Evolutionary conservation across 768 basidiomycete species (phyloP).

Genomic region (Mycena indigotica): DNA sequence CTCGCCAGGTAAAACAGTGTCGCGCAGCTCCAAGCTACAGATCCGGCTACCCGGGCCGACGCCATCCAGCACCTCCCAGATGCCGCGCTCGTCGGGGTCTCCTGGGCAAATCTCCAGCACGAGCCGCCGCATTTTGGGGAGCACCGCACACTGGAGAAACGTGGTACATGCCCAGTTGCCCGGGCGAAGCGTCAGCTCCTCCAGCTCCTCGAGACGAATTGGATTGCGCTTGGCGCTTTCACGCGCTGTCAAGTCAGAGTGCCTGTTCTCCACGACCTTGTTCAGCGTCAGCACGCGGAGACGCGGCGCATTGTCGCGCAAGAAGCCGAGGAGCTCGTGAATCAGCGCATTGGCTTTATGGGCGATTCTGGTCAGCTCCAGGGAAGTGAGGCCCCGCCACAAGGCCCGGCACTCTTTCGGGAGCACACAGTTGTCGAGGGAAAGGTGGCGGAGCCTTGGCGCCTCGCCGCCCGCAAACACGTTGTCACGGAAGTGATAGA

Average conservation of each 20-base stretch:
- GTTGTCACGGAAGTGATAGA: not conserved
- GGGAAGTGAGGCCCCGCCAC: slow-evolving; percentile 11
- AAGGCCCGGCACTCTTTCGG: not conserved
- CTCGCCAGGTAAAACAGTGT: too few relatives aligned
- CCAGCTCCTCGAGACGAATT: not conserved
- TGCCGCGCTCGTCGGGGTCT: too few relatives aligned
- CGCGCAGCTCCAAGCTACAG: too few relatives aligned
- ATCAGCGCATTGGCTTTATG: not conserved
- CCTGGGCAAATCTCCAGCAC: too few relatives aligned
- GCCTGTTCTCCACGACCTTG: not conserved
- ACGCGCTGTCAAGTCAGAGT: too few relatives aligned
- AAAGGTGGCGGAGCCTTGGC: slow-evolving; percentile 5
- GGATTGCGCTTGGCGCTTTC: too few relatives aligned
- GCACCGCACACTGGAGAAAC: not conserved
- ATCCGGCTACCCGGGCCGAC: too few relatives aligned
- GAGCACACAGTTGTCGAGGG: slow-evolving; percentile 2
- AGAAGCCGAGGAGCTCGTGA: not conserved
- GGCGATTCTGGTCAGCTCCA: slow-evolving; percentile 11
- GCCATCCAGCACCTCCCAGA: too few relatives aligned
- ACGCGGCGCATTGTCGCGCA: not conserved
- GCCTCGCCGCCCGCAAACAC: slow-evolving; percentile 8
- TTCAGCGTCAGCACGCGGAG: slow-evolving; percentile 4
- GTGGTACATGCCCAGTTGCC: not conserved
- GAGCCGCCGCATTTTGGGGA: not conserved
- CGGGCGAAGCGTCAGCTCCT: not conserved